Evolutionary conservation across 2,329 filamentous ascomycete genomes (phyloP).

Genomic region (Colletotrichum tabaci): DNA sequence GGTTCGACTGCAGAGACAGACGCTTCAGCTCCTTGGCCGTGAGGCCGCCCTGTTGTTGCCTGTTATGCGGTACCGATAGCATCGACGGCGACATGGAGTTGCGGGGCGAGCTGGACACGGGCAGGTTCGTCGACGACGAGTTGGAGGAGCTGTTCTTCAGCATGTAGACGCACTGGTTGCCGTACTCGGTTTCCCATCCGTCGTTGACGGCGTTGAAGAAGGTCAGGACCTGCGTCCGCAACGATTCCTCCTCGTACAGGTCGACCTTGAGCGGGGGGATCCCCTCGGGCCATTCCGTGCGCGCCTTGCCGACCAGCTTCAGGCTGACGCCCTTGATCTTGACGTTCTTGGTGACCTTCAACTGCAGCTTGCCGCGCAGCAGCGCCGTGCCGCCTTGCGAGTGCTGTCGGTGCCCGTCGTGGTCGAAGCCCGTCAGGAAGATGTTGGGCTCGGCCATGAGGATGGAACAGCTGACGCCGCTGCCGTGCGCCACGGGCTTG

Average conservation of each 20-base stretch:
- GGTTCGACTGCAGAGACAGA: slow-evolving; percentile 83
- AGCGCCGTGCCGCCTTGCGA: slow-evolving; percentile 81
- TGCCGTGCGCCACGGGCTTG: slow-evolving; percentile 86
- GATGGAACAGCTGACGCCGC: slow-evolving; percentile 82
- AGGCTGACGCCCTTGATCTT: slow-evolving; percentile 95
- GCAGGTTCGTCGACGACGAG: slow-evolving; percentile 51
- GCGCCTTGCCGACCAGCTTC: slow-evolving; percentile 86
- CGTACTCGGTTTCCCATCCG: slow-evolving; percentile 72
- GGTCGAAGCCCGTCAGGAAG: slow-evolving; percentile 85
- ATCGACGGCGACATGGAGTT: slow-evolving; percentile 42
- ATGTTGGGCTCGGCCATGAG: slow-evolving; percentile 84
- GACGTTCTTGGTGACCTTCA: slow-evolving; percentile 88
- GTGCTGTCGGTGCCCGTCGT: slow-evolving; percentile 70
- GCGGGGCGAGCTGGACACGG: slow-evolving; percentile 32
- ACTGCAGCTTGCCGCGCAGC: slow-evolving; percentile 84
- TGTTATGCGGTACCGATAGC: slow-evolving; percentile 48
- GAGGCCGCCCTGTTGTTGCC: slow-evolving; percentile 45
- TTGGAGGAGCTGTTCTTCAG: slow-evolving; percentile 58
- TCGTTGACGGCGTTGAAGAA: slow-evolving; percentile 88
- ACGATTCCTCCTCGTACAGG: slow-evolving; percentile 84
- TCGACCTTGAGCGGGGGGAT: slow-evolving; percentile 91
- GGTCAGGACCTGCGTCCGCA: slow-evolving; percentile 89
- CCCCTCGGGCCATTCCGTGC: slow-evolving; percentile 97
- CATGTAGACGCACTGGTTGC: slow-evolving; percentile 73
- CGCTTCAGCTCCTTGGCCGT: slow-evolving; percentile 72